These are phyloP conservation scores for Fragaria nilgerrensis DNA, from an alignment of 306 rosid genomes.

Conservation along the genomic window DNA sequence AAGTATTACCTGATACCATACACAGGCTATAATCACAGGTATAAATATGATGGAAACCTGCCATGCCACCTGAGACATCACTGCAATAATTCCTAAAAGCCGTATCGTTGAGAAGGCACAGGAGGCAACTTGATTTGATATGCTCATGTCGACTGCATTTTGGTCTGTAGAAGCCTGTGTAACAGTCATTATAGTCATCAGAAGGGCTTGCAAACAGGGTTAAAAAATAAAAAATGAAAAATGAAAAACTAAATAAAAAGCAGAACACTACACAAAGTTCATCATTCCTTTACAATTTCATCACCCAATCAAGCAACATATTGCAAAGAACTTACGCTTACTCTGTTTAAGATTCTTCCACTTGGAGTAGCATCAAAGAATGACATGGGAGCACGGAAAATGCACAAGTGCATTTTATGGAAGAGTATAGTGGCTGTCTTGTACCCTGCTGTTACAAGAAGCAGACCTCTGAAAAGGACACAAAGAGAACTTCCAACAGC, in stretches of 20 bases:
- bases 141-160: constrained; percentile 53
- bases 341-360: constrained; percentile 79
- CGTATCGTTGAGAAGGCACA: constrained; percentile 53
- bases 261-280: neutral
- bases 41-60: constrained; percentile 69
- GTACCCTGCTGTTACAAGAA: constrained; percentile 56
- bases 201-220: neutral
- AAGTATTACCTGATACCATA: constrained; percentile 68
- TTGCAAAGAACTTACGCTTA: constrained; percentile 25
- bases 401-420: constrained; percentile 65
- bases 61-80: constrained; percentile 86
- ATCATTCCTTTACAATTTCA: neutral
- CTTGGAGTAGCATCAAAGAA: constrained; percentile 90
- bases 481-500: constrained; percentile 67
- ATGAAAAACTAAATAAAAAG: too few relatives aligned
- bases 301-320: neutral
- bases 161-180: constrained; percentile 76
- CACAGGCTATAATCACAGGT: constrained; percentile 55
- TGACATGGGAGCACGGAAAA: constrained; percentile 87
- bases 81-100: constrained; percentile 68
- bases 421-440: constrained; percentile 75
- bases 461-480: constrained; percentile 45
- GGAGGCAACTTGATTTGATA: constrained; percentile 40
- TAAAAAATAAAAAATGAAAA: neutral
- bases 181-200: neutral